These are phyloP conservation scores for Trypanosoma theileri DNA, from an alignment of 208 protist genomes.

Conservation along the genomic window DNA sequence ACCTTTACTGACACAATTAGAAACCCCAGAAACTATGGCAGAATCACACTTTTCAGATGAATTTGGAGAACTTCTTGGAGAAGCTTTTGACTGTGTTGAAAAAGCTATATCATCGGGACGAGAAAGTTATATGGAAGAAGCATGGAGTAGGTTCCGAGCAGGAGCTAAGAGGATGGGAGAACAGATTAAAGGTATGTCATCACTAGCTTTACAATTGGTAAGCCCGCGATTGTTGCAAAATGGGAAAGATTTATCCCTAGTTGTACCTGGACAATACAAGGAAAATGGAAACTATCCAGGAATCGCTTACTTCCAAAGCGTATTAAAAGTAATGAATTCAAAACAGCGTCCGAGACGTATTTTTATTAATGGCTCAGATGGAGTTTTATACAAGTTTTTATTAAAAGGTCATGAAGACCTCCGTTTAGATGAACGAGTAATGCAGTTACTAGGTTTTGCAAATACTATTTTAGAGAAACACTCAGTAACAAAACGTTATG, in stretches of 20 bases:
- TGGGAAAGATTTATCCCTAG: constrained; percentile 95
- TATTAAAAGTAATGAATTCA: constrained; percentile 95
- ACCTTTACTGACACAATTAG: constrained; percentile 94
- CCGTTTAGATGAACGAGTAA: constrained; percentile 99
- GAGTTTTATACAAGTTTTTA: constrained; percentile 97
- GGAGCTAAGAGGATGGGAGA: constrained; percentile 95
- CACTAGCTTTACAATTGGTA: constrained; percentile 96
- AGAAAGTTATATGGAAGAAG: constrained; percentile 92
- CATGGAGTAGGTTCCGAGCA: constrained; percentile 96
- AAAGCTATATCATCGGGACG: constrained; percentile 68
- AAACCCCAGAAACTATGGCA: constrained; percentile 90
- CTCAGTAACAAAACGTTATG: constrained; percentile 81
- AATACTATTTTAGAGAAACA: constrained; percentile 98
- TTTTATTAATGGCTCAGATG: constrained; percentile 96
- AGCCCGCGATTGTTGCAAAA: constrained; percentile 80
- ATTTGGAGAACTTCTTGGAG: constrained; percentile 67
- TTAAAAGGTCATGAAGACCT: constrained; percentile 99
- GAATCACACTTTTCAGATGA: constrained; percentile 95
- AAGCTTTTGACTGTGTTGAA: constrained; percentile 80
- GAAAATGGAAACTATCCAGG: constrained; percentile 69
- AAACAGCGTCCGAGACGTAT: constrained; percentile 99
- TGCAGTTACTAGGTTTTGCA: constrained; percentile 99
- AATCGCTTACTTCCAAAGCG: constrained; percentile 81
- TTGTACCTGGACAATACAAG: constrained; percentile 97
- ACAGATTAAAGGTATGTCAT: constrained; percentile 95